Conservation (phyloP, 768 basidiomycete genomes). For the Serendipita sp. region DNA sequence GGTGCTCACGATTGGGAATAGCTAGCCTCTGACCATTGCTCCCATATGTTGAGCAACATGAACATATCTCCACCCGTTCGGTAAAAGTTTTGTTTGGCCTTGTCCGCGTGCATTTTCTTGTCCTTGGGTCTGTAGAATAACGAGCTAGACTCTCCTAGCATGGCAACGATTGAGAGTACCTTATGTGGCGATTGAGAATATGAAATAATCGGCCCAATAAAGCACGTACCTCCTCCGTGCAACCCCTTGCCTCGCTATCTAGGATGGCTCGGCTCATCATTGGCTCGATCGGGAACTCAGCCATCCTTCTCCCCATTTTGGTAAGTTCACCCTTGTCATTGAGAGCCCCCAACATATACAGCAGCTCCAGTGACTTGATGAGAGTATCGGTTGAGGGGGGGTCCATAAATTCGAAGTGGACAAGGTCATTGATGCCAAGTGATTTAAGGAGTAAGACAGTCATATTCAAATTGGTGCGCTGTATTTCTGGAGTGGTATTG, state of each 20-base stretch:
- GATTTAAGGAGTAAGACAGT: conserved; percentile 91
- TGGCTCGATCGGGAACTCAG: conserved; percentile 96
- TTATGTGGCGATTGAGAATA: conserved; percentile 16
- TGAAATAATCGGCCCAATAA: not conserved
- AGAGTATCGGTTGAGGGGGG: conserved; percentile 96
- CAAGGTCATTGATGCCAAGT: conserved; percentile 92
- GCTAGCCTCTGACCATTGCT: conserved; percentile 96
- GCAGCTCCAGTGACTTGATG: conserved; percentile 79
- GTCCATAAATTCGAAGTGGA: conserved; percentile 97
- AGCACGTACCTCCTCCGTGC: conserved; percentile 1
- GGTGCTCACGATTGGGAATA: conserved; percentile 72
- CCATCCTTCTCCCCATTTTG: conserved; percentile 93
- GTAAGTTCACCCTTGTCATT: conserved; percentile 95
- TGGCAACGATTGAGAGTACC: conserved; percentile 92
- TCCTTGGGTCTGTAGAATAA: conserved; percentile 96
- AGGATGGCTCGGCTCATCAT: conserved; percentile 96
- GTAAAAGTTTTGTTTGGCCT: conserved; percentile 93
- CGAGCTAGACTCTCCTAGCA: conserved; percentile 90
- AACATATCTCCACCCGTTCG: conserved; percentile 95
- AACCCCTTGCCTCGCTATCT: conserved; percentile 34
- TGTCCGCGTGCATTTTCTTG: conserved; percentile 93
- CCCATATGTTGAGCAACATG: conserved; percentile 93
- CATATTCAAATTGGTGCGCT: conserved; percentile 93
- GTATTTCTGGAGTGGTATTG: conserved; percentile 96
- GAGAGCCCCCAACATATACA: conserved; percentile 90